phyloP scores from a whole-genome alignment of 257 asterid species.

The Fraxinus pennsylvanica region DNA sequence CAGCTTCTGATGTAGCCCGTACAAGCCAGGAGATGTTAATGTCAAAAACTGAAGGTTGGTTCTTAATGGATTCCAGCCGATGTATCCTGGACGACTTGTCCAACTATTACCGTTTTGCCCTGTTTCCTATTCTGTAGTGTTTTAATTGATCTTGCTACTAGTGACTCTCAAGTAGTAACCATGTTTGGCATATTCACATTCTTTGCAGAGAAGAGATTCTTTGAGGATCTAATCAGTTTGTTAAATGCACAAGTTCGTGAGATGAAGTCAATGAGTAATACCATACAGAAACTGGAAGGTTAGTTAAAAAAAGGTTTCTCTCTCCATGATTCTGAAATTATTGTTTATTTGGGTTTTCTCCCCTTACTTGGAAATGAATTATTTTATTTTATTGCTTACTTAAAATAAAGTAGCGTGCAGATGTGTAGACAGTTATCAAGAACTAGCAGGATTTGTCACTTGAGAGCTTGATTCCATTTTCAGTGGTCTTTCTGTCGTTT shows the following conservation, averaged over 20 bases:
- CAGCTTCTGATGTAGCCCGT: slow-evolving; percentile 93
- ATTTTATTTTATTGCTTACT: not conserved
- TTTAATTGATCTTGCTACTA: slow-evolving; percentile 5
- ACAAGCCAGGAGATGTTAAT: slow-evolving; percentile 85
- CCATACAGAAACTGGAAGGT: slow-evolving; percentile 82
- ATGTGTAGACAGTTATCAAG: not conserved
- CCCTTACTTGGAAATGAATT: not conserved
- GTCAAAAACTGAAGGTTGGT: slow-evolving; percentile 72
- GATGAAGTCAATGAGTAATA: slow-evolving; percentile 79
- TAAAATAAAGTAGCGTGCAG: not conserved
- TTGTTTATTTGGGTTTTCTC: not conserved
- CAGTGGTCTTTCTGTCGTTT: not conserved
- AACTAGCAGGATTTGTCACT: not conserved
- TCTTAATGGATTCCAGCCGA: not conserved
- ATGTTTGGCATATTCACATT: slow-evolving; percentile 1
- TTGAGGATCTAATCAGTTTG: slow-evolving; percentile 74
- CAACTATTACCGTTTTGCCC: not conserved
- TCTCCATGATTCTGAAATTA: not conserved
- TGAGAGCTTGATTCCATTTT: not conserved
- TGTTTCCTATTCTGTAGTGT: not conserved
- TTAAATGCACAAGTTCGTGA: slow-evolving; percentile 73
- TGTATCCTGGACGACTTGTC: not conserved
- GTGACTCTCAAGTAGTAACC: not conserved
- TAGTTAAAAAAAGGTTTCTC: slow-evolving; percentile 21
- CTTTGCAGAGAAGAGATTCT: slow-evolving; percentile 70